Base-by-base conservation (phyloP, 129 eudicot genomes). In the Escallonia herrerae region DNA sequence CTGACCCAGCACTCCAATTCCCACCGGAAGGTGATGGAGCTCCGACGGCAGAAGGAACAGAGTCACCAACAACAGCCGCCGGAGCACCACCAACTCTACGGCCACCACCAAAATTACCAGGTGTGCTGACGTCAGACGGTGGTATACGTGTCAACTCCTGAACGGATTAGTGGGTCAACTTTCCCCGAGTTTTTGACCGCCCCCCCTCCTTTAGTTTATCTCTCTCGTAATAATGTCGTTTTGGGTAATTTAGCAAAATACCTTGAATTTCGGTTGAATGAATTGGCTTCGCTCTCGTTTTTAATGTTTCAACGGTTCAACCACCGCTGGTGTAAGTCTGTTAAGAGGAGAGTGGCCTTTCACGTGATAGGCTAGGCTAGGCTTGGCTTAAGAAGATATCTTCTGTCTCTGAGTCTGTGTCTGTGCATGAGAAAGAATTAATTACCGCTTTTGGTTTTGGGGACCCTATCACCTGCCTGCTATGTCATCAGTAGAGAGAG, bases 1-100 rank as follows among this genome's bases (percentile, higher is more conserved):
- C 63, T 87, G 69, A 87, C 95, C 50, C 87, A 87, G 80, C 95
- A 87, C 67, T 87, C 95, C 0, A 87, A 87, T 77, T 87, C 95
- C 5, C 95, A 87, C 71, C 73, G 95, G 76, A 87, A 87, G 60
- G 95, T 87, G 10, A 77, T 87, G 81, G 95, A 87, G 69, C 82
- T 87, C 22, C 76, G 90, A 56, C 72, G 95, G 50, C 95, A 87
- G 72, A 87, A 87, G 77, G 90, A 86, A 9, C 80, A 69, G 8
- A 11, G 9, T 5, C 85, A 70, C 22, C 84, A 75, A 7, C 83
- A 74, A 57, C 70, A 69, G 50, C 58, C 67, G 64, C 43, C 66
- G 52, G 63, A 74, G 6, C 60, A 74, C 51, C 78, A 80, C 10
- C 63, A 56, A 58, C 72, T 77, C 52, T 69, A 43, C 41, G 70